phyloP scores from a whole-genome alignment of 2,329 filamentous ascomycete species.

The Colletotrichum tofieldiae region DNA sequence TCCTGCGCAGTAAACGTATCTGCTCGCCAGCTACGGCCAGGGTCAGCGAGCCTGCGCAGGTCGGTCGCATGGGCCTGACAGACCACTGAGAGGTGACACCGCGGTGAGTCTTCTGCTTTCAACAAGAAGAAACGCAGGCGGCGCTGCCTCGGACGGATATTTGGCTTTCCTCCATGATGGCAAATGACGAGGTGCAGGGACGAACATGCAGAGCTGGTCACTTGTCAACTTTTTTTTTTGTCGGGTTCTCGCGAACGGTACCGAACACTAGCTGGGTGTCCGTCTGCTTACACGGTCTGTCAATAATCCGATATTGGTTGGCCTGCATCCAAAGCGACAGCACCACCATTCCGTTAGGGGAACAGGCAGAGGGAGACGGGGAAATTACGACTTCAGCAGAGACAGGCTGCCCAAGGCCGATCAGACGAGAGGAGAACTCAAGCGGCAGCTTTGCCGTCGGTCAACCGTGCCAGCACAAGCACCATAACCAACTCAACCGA shows the following conservation, averaged over 20 bases:
- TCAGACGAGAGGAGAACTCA: not conserved
- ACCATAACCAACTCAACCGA: not conserved
- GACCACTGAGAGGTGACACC: not conserved
- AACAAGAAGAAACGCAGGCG: not conserved
- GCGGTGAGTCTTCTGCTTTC: not conserved
- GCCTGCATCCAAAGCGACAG: constrained; percentile 1
- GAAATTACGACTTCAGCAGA: not conserved
- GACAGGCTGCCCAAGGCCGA: not conserved
- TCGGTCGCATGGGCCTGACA: not conserved
- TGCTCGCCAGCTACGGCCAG: not conserved
- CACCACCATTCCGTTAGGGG: not conserved
- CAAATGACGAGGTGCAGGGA: constrained; percentile 31
- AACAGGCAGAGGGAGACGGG: constrained; percentile 8
- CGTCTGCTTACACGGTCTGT: constrained; percentile 12
- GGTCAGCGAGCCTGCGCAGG: not conserved
- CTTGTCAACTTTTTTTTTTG: constrained; percentile 37
- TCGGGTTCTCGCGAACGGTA: constrained; percentile 34
- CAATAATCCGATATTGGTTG: constrained; percentile 15
- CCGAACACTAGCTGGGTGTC: constrained; percentile 16
- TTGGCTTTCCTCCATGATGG: not conserved
- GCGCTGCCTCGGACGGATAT: constrained; percentile 27
- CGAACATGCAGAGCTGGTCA: constrained; percentile 26
- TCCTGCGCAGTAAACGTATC: not conserved
- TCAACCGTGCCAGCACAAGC: not conserved
- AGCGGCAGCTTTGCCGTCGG: not conserved